A percentile compares a stretch with the other conserved stretches of the same genome.
phyloP scores from a whole-genome alignment of 352 stramenopile species.

The Phytophthora sojae region DNA sequence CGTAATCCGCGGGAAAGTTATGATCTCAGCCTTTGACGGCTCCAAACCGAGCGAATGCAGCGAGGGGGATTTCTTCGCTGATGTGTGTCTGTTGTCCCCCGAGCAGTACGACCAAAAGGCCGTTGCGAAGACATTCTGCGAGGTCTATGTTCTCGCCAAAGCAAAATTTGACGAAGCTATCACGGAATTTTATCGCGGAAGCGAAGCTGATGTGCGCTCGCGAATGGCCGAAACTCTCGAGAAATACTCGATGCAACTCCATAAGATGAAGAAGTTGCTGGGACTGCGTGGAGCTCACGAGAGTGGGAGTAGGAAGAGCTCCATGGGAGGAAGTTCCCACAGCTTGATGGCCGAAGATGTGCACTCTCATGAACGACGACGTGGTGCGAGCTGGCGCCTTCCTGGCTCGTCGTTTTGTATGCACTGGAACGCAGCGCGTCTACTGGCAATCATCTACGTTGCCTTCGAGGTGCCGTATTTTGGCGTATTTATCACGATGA shows the following conservation, averaged over 20 bases:
- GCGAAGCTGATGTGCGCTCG: conserved; percentile 27
- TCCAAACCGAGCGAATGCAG: conserved; percentile 54
- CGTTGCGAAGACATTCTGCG: conserved; percentile 80
- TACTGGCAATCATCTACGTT: conserved; percentile 55
- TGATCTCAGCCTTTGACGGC: conserved; percentile 54
- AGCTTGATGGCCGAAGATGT: conserved; percentile 8
- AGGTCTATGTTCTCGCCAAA: conserved; percentile 79
- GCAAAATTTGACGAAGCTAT: conserved; percentile 65
- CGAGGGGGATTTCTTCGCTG: conserved; percentile 69
- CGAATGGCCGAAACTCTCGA: conserved; percentile 61
- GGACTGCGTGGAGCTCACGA: conserved; percentile 44
- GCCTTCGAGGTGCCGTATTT: conserved; percentile 78
- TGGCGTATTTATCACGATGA: conserved; percentile 69
- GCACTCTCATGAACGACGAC: not conserved
- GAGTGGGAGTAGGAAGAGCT: conserved; percentile 9
- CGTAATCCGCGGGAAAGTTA: conserved; percentile 64
- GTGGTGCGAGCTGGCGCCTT: conserved; percentile 38
- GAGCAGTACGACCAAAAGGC: conserved; percentile 74
- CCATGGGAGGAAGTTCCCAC: conserved; percentile 28
- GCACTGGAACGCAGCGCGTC: conserved; percentile 52
- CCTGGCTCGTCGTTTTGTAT: conserved; percentile 59
- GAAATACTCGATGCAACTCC: conserved; percentile 64
- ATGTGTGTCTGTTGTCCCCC: conserved; percentile 57
- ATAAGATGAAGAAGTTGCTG: conserved; percentile 81
- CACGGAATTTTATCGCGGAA: conserved; percentile 60